Base-by-base conservation (phyloP, 129 eudicot genomes). In the Sambucus nigra region DNA sequence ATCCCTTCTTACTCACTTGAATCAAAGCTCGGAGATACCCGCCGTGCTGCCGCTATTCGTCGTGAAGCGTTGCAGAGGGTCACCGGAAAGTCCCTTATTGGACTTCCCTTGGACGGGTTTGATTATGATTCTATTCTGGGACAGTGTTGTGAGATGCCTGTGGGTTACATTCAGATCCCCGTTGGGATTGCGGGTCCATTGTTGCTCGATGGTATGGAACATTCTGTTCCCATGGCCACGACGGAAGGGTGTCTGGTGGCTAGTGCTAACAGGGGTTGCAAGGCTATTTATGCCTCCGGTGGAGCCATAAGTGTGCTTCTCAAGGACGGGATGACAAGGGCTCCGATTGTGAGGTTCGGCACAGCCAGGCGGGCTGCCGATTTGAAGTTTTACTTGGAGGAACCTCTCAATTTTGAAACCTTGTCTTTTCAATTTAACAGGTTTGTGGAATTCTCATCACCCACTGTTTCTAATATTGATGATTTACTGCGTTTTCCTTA, bases 91-190 rank as follows among this genome's bases (percentile, higher is more conserved):
- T 83, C 94, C 5, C 47, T 84, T 0, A 53, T 17, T 0, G 88
- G 94, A 15, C 61, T 84, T 57, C 88, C 94, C 1, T 26, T 80
- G 40, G 94, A 73, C 1, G 88, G 88, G 2, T 72, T 84, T 29
- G 77, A 84, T 55, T 84, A 80, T 33, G 80, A 84, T 0, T 64
- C 94, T 0, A 84, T 84, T n/a, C 51, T 84, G 52, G 94, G 94
- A n/a, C 94, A 84, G 55, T 84, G 94, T 61, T 84, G 94, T 14
- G 94, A 84, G 58, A 84, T 84, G 94, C 88, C 94, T 1, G 80
- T 84, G 3, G 94, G 94, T 9, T 80, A 76, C 38, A 75, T 76
- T 5, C 94, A 84, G 42, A 76, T 80, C 25, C 94, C 94, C 1
- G 94, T 84, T 42, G 94, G 94, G 0, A 60, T 84, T 33, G 78